A percentile compares a stretch with the other conserved stretches of the same genome.
phyloP scores from a whole-genome alignment of 805 yeast genomes.

The Metschnikowia gelsemii region DNA sequence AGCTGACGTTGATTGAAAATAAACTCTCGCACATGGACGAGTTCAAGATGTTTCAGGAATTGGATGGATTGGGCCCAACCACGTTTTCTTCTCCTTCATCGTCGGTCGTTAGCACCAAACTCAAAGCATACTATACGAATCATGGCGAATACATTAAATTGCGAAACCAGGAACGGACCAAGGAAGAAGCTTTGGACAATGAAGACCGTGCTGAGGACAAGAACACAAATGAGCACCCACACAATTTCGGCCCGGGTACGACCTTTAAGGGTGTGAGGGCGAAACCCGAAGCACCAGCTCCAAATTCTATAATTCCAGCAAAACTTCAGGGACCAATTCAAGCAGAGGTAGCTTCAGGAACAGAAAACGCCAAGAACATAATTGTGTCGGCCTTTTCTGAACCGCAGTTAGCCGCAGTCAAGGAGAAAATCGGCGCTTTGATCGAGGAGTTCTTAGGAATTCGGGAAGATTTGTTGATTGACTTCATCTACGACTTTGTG shows the following conservation, averaged over 20 bases:
- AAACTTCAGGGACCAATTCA: too few relatives aligned
- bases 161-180: constrained; percentile 34
- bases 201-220: constrained; percentile 40
- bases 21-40: constrained; percentile 37
- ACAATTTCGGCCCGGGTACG: too few relatives aligned
- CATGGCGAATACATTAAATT: constrained; percentile 44
- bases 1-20: constrained; percentile 36
- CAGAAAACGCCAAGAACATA: too few relatives aligned
- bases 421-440: constrained; percentile 39
- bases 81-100: too few relatives aligned
- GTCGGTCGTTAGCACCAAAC: constrained; percentile 14
- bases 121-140: constrained; percentile 37
- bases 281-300: background rate
- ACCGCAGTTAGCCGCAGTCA: constrained; percentile 24
- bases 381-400: constrained; percentile 4
- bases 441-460: constrained; percentile 55
- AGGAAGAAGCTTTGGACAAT: constrained; percentile 47
- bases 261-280: too few relatives aligned
- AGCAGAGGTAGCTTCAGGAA: background rate
- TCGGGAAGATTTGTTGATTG: constrained; percentile 49
- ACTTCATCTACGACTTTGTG: constrained; percentile 43
- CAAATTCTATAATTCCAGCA: background rate
- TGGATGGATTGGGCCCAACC: too few relatives aligned
- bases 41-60: constrained; percentile 26
- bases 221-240: too few relatives aligned